phyloP scores from a whole-genome alignment of 2,329 filamentous ascomycete genomes.

The Paramyrothecium roridum region DNA sequence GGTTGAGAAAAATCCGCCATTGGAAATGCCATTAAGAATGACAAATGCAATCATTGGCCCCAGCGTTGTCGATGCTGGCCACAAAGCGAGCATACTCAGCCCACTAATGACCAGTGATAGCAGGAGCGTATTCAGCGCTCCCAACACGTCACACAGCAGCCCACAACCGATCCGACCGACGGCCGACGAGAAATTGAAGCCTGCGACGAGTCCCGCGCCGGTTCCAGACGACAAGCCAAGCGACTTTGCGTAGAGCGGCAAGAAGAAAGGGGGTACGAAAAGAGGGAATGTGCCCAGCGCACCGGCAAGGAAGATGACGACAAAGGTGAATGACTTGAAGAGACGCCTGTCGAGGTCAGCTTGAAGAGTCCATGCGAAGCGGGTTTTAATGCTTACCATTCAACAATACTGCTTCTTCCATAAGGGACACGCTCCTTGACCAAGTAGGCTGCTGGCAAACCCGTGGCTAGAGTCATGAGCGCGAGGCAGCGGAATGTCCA shows the following conservation, averaged over 20 bases:
- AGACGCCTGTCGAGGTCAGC: constrained; percentile 33
- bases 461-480: constrained; percentile 48
- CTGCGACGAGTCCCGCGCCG: constrained; percentile 57
- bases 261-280: constrained; percentile 59
- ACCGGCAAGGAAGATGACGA: constrained; percentile 49
- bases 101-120: constrained; percentile 48
- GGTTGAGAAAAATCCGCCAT: constrained; percentile 61
- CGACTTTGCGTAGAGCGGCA: constrained; percentile 53
- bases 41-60: constrained; percentile 54
- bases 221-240: constrained; percentile 50
- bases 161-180: constrained; percentile 54
- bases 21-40: constrained; percentile 56
- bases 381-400: constrained; percentile 32
- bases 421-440: constrained; percentile 44
- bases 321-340: constrained; percentile 49
- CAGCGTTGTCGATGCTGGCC: constrained; percentile 55
- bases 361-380: neutral
- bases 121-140: constrained; percentile 53
- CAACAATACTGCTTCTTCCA: constrained; percentile 34
- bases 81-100: constrained; percentile 57
- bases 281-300: constrained; percentile 57
- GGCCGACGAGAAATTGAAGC: constrained; percentile 59
- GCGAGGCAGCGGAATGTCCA: constrained; percentile 54
- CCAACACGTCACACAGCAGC: constrained; percentile 49
- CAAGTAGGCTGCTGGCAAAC: constrained; percentile 52